phyloP scores from a whole-genome alignment of 257 asterid species.

The Henckelia pumila region DNA sequence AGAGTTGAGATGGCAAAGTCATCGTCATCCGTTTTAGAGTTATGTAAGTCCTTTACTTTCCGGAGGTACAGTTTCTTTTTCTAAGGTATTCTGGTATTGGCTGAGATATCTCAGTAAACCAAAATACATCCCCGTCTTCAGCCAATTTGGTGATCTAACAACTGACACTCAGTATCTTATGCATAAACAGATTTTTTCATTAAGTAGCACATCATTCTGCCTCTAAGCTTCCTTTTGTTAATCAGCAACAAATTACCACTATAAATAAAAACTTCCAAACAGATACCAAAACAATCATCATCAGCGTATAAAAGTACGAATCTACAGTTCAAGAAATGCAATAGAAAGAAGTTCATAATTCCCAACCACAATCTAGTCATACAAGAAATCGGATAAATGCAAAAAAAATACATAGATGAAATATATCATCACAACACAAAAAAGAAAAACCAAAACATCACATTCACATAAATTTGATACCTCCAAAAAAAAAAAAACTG shows the following conservation, averaged over 20 bases:
- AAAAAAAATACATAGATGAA: background rate
- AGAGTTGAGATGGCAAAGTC: too few relatives aligned
- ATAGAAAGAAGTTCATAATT: background rate
- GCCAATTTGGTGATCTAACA: background rate
- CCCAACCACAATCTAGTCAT: background rate
- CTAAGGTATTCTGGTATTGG: too few relatives aligned
- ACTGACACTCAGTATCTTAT: background rate
- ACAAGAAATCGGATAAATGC: background rate
- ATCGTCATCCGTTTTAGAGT: too few relatives aligned
- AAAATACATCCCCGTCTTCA: background rate
- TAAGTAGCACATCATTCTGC: background rate
- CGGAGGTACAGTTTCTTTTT: too few relatives aligned
- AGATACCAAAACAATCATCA: background rate
- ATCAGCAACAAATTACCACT: background rate
- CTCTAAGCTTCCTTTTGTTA: background rate
- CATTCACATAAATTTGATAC: too few relatives aligned
- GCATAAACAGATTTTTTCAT: background rate
- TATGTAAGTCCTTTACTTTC: too few relatives aligned
- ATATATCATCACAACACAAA: too few relatives aligned
- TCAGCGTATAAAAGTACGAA: too few relatives aligned
- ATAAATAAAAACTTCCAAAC: too few relatives aligned
- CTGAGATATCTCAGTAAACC: too few relatives aligned
- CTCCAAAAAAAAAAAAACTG: too few relatives aligned
- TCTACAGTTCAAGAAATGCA: background rate
- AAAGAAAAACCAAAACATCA: too few relatives aligned